These are phyloP conservation scores for Talaromyces liani DNA, from an alignment of 495 filamentous ascomycete genomes.

Conservation along the genomic window DNA sequence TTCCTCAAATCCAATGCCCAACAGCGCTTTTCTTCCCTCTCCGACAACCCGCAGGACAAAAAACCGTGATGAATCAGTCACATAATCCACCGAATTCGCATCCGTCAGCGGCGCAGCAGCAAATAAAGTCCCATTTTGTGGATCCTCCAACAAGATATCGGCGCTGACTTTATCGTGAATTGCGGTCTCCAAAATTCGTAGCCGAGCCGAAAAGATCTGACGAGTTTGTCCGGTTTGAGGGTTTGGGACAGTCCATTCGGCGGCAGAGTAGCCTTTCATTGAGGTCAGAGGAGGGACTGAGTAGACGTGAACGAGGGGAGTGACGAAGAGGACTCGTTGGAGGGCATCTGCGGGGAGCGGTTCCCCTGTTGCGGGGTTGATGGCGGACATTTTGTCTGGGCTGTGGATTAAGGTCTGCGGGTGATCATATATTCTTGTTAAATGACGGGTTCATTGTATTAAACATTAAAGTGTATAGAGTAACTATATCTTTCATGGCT, in stretches of 20 bases:
- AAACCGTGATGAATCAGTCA: constrained; percentile 67
- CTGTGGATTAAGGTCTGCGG: neutral
- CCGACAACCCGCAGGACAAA: constrained; percentile 73
- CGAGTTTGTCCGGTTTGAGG: constrained; percentile 40
- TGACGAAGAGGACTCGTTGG: constrained; percentile 69
- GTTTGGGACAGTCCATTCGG: constrained; percentile 59
- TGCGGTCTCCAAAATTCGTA: constrained; percentile 72
- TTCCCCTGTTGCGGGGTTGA: constrained; percentile 47
- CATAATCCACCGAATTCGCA: constrained; percentile 55
- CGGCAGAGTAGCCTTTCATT: constrained; percentile 65
- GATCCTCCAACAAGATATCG: constrained; percentile 70
- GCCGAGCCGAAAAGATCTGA: constrained; percentile 73
- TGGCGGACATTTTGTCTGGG: neutral
- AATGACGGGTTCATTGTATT: neutral
- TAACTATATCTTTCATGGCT: neutral
- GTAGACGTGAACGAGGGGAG: constrained; percentile 67
- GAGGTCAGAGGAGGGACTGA: constrained; percentile 65
- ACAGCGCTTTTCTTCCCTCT: constrained; percentile 57
- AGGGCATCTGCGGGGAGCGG: constrained; percentile 60
- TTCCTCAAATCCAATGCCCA: constrained; percentile 85
- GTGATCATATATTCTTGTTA: neutral
- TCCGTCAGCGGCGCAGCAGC: constrained; percentile 68
- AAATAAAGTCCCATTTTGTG: constrained; percentile 61
- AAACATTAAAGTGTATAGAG: neutral
- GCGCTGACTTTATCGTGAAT: constrained; percentile 53